A percentile compares a stretch with the other conserved stretches of the same genome.
phyloP scores from a whole-genome alignment of 306 rosid species.

The Inga laurina region DNA sequence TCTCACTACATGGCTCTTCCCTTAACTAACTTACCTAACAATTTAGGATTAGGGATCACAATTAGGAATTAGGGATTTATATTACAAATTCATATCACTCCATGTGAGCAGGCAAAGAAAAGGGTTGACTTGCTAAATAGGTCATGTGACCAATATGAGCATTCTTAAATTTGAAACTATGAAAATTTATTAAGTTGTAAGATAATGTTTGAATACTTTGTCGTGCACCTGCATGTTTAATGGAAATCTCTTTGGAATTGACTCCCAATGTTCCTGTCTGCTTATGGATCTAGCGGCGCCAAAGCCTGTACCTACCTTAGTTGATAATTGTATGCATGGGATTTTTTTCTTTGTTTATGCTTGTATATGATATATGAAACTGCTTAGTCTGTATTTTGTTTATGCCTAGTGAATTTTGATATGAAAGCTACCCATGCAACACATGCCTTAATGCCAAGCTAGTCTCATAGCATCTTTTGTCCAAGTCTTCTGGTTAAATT shows the following conservation, averaged over 20 bases:
- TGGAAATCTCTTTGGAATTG: not conserved
- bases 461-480: not conserved
- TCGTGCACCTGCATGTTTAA: not conserved
- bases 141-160: not conserved
- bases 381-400: not conserved
- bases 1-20: too few species aligned
- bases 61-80: too few species aligned
- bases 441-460: slow-evolving; percentile 22
- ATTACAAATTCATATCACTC: too few species aligned
- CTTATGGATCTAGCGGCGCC: not conserved
- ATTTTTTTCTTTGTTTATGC: not conserved
- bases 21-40: too few species aligned
- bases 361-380: not conserved
- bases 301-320: not conserved
- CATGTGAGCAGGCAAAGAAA: not conserved
- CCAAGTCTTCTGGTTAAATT: not conserved
- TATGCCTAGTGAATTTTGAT: slow-evolving; percentile 1
- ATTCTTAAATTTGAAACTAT: not conserved
- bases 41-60: too few species aligned
- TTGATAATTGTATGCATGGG: not conserved
- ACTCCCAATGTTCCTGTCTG: not conserved
- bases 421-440: slow-evolving; percentile 16
- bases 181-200: not conserved
- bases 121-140: not conserved
- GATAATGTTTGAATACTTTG: not conserved